Percentiles rank a stretch among this genome's conserved stretches.
phyloP scores from a whole-genome alignment of 169 alveolate genomes.

The Cryptosporidium felis region DNA sequence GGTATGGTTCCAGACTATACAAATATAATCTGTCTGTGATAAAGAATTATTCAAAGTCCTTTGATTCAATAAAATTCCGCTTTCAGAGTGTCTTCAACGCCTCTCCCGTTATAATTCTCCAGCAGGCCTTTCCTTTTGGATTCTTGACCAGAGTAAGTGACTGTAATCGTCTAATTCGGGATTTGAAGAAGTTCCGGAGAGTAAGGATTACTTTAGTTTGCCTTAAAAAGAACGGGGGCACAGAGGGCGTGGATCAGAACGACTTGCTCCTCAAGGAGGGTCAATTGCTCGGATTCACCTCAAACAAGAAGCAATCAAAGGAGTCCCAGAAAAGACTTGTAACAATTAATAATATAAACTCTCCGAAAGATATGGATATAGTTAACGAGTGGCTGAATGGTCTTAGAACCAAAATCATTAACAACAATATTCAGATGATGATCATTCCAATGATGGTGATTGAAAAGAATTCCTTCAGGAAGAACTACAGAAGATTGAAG shows the following conservation, averaged over 20 bases:
- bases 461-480: conserved; percentile 31
- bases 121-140: conserved; percentile 68
- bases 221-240: conserved; percentile 50
- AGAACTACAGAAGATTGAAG: conserved; percentile 40
- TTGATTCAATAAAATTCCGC: conserved; percentile 40
- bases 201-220: conserved; percentile 37
- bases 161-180: conserved; percentile 18
- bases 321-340: conserved; percentile 22
- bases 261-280: conserved; percentile 29
- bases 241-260: not conserved
- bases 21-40: conserved; percentile 27
- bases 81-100: not conserved
- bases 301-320: not conserved
- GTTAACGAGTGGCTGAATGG: conserved; percentile 40
- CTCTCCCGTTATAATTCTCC: conserved; percentile 56
- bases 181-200: not conserved
- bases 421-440: conserved; percentile 47
- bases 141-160: conserved; percentile 52
- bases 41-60: conserved; percentile 9
- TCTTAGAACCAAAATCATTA: conserved; percentile 26
- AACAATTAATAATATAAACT: conserved; percentile 43
- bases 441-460: conserved; percentile 53
- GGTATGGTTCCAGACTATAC: conserved; percentile 40
- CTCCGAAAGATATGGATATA: conserved; percentile 64
- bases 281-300: conserved; percentile 11